These are phyloP conservation scores for Ganoderma boninense DNA, from an alignment of 1,284 basidiomycete species.

Conservation along the genomic window DNA sequence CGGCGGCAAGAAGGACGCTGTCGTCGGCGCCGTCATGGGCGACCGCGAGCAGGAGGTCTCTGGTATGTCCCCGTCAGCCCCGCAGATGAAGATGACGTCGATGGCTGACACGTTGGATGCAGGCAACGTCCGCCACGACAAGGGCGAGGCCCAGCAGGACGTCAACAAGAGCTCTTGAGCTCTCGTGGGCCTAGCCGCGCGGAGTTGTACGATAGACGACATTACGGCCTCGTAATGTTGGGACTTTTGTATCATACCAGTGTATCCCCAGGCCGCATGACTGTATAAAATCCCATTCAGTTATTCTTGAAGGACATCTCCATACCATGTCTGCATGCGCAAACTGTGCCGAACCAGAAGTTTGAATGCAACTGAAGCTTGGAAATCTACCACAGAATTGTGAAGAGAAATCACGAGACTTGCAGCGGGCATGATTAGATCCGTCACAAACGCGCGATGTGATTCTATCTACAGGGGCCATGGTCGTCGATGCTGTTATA, in stretches of 20 bases:
- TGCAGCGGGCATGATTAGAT: not conserved
- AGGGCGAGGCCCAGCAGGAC: slow-evolving; percentile 65
- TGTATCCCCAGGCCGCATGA: not conserved
- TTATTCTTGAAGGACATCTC: not conserved
- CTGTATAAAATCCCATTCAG: not conserved
- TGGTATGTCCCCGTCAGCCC: slow-evolving; percentile 47
- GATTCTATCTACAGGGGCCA: slow-evolving; percentile 15
- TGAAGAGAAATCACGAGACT: not conserved
- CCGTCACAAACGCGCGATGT: not conserved
- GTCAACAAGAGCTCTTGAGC: slow-evolving; percentile 44
- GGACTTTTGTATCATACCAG: not conserved
- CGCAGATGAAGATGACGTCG: not conserved
- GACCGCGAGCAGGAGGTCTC: slow-evolving; percentile 67
- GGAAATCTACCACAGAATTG: not conserved
- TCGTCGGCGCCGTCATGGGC: slow-evolving; percentile 46
- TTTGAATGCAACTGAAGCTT: too few species aligned
- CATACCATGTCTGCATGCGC: too few species aligned
- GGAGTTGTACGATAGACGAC: slow-evolving; percentile 2
- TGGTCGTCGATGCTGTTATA: slow-evolving; percentile 14
- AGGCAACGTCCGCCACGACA: slow-evolving; percentile 68
- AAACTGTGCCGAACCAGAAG: too few species aligned
- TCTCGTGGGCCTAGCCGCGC: not conserved
- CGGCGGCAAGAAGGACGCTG: slow-evolving; percentile 70
- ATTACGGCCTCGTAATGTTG: not conserved
- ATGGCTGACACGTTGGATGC: not conserved